Evolutionary conservation across 2,329 filamentous ascomycete species (phyloP), one percentile per base, ranked within the genome.

Genomic region (Colletotrichum lindemuthianum): DNA sequence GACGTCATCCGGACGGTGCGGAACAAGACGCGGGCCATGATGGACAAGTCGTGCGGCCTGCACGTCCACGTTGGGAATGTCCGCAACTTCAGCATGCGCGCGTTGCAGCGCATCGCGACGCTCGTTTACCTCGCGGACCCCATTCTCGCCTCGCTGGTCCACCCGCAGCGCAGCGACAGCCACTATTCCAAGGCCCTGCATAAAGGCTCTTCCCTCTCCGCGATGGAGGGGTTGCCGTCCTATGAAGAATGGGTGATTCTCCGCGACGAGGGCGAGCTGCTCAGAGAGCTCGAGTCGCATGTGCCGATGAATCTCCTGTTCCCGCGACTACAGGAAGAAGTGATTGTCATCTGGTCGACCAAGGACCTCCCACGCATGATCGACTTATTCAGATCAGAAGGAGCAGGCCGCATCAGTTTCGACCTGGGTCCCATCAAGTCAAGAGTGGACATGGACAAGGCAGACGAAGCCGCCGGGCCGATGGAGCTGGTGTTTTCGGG

Each of bases 61-160:
- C 61, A 65, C 37, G 52, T 67, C 4, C 65, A 67, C 41, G 56
- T 65, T 16, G 56, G 60, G 6, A 44, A 52, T 13, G 8, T 56
- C 10, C 41, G 36, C n/a, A 43, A 41, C 10, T 67, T 65, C 48
- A 48, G 47, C 0, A 47, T 65, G 8, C 56, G 32, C 6, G 10
- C 45, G 2, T 15, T 67, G 4, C 57, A 65, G 34, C 59, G 54
- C 32, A 58, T 60, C 13, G 12, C 44, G 3, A 65, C 55, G 1
- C 10, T 67, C 9, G 32, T 52, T 10, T 57, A 52, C 55, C 24
- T 36, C 1, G 40, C 33, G 8, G 65, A 67, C 11, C 60, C 56
- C 2, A 52, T 67, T 9, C 40, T 64, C 7, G 47, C 11, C 24
- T 16, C 33, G 4, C 10, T 63, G 3, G 51, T 65, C 0, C 58